Evolutionary conservation across 345 rosid genomes (phyloP), one percentile per base, ranked within the genome.

Genomic region (Conringia planisiliqua): DNA sequence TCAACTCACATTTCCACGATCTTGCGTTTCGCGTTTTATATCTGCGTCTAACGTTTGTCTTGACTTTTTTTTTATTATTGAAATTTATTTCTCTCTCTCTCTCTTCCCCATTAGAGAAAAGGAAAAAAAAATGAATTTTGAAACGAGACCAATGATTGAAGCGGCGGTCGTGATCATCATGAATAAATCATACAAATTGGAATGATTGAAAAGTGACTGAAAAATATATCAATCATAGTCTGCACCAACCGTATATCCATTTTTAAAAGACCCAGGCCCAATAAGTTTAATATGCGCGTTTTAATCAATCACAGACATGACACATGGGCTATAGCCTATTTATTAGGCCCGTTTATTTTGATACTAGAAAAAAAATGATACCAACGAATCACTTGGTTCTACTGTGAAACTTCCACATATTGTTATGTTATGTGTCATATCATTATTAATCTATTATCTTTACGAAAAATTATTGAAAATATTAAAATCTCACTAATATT

Each of bases 111-210:
- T 33, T 22, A 9, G 6, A 7, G n/a, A 9, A 6, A 7, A 16
- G 6, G 24, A 27, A 9, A 20, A 38, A 36, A 27, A 10, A 11
- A 18, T 57, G 35, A 68, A 50, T 11, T 5, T 56, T 68, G 71
- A 77, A 77, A 70, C 8, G 46, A 62, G 46, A 76, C 64, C 76
- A 71, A 77, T 77, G 72, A 77, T 77, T 77, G 80, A 57, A 77
- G 16, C 71, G 76, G 76, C 76, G 71, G 66, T 77, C 80, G 80
- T 76, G 80, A 71, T 57, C 66, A 70, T 76, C 80, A 77, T 77
- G 66, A 77, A 70, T 77, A 70, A 77, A 77, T 77, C 71, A 77
- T 77, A 63, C 66, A 70, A 70, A 63, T 65, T 54, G 29, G 75
- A 77, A 76, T 76, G 75, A 76, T 76, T 69, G 80, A 76, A 70